These are phyloP conservation scores for Annulohypoxylon maeteangense DNA, from an alignment of 495 filamentous ascomycete species.

Conservation along the genomic window DNA sequence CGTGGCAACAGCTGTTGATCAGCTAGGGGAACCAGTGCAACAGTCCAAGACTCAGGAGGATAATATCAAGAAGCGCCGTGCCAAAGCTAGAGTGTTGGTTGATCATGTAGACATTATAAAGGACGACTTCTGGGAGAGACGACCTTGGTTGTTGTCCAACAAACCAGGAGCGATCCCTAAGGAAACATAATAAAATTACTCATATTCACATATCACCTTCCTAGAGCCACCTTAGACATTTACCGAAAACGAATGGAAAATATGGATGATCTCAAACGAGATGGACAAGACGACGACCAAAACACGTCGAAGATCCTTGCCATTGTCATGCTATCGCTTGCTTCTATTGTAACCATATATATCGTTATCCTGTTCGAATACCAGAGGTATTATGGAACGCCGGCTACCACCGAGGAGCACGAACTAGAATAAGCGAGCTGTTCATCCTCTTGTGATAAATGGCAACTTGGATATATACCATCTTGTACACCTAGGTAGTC, in stretches of 20 bases:
- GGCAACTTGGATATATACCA: background rate
- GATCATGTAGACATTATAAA: conserved; percentile 93
- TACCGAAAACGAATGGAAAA: background rate
- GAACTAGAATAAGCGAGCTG: conserved; percentile 14
- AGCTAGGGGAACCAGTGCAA: conserved; percentile 52
- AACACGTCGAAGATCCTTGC: background rate
- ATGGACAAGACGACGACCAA: background rate
- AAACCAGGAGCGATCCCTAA: conserved; percentile 74
- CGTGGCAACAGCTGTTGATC: conserved; percentile 49
- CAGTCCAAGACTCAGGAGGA: conserved; percentile 80
- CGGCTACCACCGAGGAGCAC: conserved; percentile 1
- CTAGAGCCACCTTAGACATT: background rate
- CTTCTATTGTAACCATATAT: background rate
- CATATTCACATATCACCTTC: background rate
- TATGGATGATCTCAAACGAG: background rate
- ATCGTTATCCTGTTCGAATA: background rate
- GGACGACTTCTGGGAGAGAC: conserved; percentile 88
- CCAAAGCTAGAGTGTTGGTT: conserved; percentile 79
- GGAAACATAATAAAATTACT: conserved; percentile 52
- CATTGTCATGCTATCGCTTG: background rate
- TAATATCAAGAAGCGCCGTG: conserved; percentile 76
- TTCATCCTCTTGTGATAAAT: background rate
- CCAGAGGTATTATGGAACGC: background rate
- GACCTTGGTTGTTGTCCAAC: conserved; percentile 86
- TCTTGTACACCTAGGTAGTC: background rate